These are phyloP conservation scores for Colletotrichum eremochloae DNA, from an alignment of 2,329 filamentous ascomycete species.

Conservation along the genomic window DNA sequence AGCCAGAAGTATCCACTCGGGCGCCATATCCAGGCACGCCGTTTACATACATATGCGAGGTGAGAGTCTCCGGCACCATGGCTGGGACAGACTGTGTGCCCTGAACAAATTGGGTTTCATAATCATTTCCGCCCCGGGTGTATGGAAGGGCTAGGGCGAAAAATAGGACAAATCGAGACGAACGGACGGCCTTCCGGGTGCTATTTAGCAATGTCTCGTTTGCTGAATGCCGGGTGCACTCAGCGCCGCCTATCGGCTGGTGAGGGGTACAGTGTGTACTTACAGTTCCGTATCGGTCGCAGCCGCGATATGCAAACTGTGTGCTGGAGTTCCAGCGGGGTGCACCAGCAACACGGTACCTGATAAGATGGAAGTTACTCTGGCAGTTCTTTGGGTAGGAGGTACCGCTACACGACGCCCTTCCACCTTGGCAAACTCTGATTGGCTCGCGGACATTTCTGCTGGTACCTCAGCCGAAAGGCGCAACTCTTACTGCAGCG, in stretches of 20 bases:
- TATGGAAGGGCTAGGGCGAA: not conserved
- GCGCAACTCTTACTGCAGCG: conserved; percentile 14
- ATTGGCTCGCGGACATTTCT: conserved; percentile 20
- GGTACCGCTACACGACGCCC: conserved; percentile 1
- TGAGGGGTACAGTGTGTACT: not conserved
- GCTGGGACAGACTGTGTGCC: not conserved
- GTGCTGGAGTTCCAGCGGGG: not conserved
- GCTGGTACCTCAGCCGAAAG: conserved; percentile 5
- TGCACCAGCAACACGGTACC: not conserved
- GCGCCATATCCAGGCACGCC: conserved; percentile 6
- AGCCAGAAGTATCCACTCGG: conserved; percentile 35
- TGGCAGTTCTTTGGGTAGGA: not conserved
- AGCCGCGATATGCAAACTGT: not conserved
- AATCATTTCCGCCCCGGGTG: not conserved
- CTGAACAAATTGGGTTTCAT: conserved; percentile 8
- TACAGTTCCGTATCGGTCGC: not conserved
- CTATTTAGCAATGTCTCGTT: not conserved
- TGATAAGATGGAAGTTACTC: conserved; percentile 26
- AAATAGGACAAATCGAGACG: not conserved
- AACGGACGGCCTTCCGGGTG: not conserved
- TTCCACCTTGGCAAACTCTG: not conserved
- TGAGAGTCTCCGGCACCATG: not conserved
- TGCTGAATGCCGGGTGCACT: not conserved
- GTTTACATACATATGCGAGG: conserved; percentile 10
- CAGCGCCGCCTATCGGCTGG: not conserved